Evolutionary conservation across 495 filamentous ascomycete species (phyloP), one percentile per base, ranked within the genome.

Genomic region (Acidomyces sp.): DNA sequence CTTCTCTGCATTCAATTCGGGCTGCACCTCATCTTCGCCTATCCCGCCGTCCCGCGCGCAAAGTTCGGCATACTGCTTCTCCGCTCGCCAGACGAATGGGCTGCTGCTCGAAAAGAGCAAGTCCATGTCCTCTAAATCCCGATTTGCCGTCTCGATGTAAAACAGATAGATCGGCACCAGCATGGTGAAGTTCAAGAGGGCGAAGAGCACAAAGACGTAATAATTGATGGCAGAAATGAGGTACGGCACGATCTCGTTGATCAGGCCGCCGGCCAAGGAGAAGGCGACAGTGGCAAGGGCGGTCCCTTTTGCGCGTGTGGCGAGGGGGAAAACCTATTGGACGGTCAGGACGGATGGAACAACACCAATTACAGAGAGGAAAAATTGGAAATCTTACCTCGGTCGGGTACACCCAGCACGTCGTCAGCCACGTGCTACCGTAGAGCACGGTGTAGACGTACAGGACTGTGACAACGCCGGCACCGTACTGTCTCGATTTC

Each of bases 251-350:
- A 39, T 30, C 37, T 41, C 21, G 23, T 39, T 45, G 34, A 45
- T 30, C 20, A 27, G 19, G 11, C 41, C 41, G 9, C 41, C 34
- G 12, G 34, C 41, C 30, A 45, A 17, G 4, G 41, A 71, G 73
- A 75, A 82, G 15, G 75, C 76, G 3, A 81, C 67, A 0, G 79
- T 77, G 43, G 74, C 76, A 69, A 74, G 77, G 10, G 77, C 73
- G 29, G 77, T 80, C 15, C 77, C 77, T 18, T 74, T 71, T 4
- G 74, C 77, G 19, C 77, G 69, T 3, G 79, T 71, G 17, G 70
- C 69, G 13, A 81, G 55, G 0, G 76, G 77, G 59, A 80, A 80
- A 37, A 80, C 79, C 49, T 82, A 76, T 6, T 6, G 21, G 6
- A 10, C 6, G n/a, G 6, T 13, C 6, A 13, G 21, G 16, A 6